Evolutionary conservation across 2,329 filamentous ascomycete genomes (phyloP), one percentile per base, ranked within the genome.

Genomic region (Zelopaecilomyces penicillatus): DNA sequence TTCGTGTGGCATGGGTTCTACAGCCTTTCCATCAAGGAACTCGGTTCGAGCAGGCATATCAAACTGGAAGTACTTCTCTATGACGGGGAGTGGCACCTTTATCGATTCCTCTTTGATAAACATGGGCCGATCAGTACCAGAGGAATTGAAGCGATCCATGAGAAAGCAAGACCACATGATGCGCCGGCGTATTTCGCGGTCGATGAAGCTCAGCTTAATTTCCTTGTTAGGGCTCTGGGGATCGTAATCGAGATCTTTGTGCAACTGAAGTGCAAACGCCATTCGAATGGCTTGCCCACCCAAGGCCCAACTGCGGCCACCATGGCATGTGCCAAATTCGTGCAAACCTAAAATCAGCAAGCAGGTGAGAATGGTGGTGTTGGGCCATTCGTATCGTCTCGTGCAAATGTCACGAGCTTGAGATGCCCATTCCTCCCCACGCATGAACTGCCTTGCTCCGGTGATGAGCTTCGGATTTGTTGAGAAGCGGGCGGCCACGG

Each of bases 131-230:
- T 96, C 90, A 3, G 88, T 94, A 2, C 93, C 91, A 1, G 90
- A 96, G 0, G 91, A 96, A 65, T 94, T 96, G 70, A 96, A 96
- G 0, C 91, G 82, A 61, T 98, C 93, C 90, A 97, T 96, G 45
- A 96, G 65, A 58, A 95, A 95, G 60, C 91, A 97, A 9, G 90
- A 87, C 93, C 93, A 98, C 91, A 98, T 97, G 3, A 89, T 93
- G 45, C 93, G 79, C 53, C 93, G 74, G 48, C 93, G 78, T 43
- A 97, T 96, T 62, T 98, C 93, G 29, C 88, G 83, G 62, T 97
- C 93, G 11, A 90, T 88, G 54, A 93, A 93, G 59, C 88, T 95
- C 42, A 93, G 75, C 50, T 84, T 79, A 2, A 75, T 74, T 9
- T 76, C 71, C 19, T 75, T 74, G 35, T 77, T 76, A n/a, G 74